Conservation (phyloP, 169 alveolate species). For the Eimeria mitis region DNA sequence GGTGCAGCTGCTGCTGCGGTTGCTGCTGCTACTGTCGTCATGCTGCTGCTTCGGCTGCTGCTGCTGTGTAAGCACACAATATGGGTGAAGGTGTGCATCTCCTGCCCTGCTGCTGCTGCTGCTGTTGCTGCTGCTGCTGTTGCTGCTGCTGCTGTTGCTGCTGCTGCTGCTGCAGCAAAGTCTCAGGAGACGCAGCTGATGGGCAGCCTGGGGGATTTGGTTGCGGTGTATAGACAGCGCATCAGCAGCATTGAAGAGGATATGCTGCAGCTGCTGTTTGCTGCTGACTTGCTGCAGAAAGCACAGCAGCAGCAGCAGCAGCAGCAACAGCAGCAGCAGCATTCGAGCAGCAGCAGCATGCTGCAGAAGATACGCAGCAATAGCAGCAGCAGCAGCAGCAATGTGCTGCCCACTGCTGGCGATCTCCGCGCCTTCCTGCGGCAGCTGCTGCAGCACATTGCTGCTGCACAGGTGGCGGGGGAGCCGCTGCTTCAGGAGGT, state of each 20-base stretch:
- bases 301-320: slow-evolving; percentile 34
- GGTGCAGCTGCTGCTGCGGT: neutral
- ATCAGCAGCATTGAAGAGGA: slow-evolving; percentile 16
- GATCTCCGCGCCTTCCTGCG: slow-evolving; percentile 46
- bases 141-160: slow-evolving; percentile 49
- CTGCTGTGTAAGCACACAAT: neutral
- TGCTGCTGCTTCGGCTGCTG: neutral
- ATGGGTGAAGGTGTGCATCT: neutral
- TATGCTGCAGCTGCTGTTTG: slow-evolving; percentile 37
- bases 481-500: slow-evolving; percentile 35
- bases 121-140: slow-evolving; percentile 54
- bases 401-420: neutral
- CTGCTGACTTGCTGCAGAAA: slow-evolving; percentile 23
- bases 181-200: slow-evolving; percentile 45
- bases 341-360: neutral
- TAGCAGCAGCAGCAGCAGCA: slow-evolving; percentile 49
- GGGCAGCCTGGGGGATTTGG: neutral
- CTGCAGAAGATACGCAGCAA: slow-evolving; percentile 21
- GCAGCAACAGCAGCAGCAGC: slow-evolving; percentile 24
- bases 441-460: slow-evolving; percentile 36
- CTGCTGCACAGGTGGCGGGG: slow-evolving; percentile 9
- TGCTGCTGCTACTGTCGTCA: neutral
- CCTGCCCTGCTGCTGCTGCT: slow-evolving; percentile 13
- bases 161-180: slow-evolving; percentile 45
- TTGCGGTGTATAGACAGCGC: slow-evolving; percentile 46